Base-by-base conservation (phyloP, 306 rosid genomes). In the Luffa aegyptiaca region DNA sequence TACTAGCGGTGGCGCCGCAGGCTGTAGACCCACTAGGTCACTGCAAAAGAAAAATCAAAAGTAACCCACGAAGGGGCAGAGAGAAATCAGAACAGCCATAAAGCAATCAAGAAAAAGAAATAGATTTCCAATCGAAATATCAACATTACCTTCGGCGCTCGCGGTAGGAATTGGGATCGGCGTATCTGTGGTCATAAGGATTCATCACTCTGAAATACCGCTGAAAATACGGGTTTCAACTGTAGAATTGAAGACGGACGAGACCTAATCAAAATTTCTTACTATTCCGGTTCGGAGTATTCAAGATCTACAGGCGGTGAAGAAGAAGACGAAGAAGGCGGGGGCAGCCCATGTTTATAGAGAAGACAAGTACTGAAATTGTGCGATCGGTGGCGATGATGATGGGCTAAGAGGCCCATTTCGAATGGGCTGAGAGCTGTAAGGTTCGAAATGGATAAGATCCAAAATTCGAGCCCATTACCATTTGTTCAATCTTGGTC, bases 91-190 rank as follows among this genome's bases (percentile, higher is more conserved):
- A 56, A 2, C 5, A 74, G 3, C 11, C 77, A 33, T 14, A 48
- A 37, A 26, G 55, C 58, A 14, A 7, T 58, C 5, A 21, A 13
- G 4, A 14, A 79, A 35, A 46, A 17, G 26, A 70, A 37, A 51
- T 12, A 80, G 18, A 74, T 46, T n/a, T 36, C 13, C 17, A 39
- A 52, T 49, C 9, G 14, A 33, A 13, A 3, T 39, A 2, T 37
- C 9, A 66, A n/a, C 39, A 41, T 11, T 77, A 94, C 98, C 96
- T 90, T 79, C 92, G 93, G 70, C 95, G 98, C 66, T 87, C 88
- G 46, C 97, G 94, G 73, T 88, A 94, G 69, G 98, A 92, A 77
- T 82, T 70, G 9, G 93, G 73, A 76, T 92, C 96, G 53, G 87
- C 64, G 81, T 87, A 86, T 57, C 98, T 79, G 64, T 79, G 83